Conservation (phyloP, 2,329 filamentous ascomycete species). For the Akanthomyces muscarius region DNA sequence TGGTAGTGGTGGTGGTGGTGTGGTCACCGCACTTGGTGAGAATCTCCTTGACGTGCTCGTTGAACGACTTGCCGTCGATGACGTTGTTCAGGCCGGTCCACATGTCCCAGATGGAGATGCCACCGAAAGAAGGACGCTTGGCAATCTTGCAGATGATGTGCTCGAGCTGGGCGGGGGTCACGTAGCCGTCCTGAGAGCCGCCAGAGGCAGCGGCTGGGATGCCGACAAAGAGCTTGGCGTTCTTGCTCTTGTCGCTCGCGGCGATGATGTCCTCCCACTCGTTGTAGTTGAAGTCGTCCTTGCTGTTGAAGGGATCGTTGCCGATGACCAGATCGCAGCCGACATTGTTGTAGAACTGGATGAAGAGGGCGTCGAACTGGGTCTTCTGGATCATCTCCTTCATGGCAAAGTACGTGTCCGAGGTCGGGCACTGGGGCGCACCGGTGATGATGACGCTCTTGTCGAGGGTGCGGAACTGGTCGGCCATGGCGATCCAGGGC, state of each 20-base stretch:
- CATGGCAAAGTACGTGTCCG: constrained; percentile 28
- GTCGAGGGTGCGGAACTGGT: constrained; percentile 32
- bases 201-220: constrained; percentile 34
- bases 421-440: constrained; percentile 42
- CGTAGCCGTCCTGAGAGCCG: constrained; percentile 29
- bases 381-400: constrained; percentile 37
- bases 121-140: constrained; percentile 38
- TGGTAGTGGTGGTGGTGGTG: constrained; percentile 19
- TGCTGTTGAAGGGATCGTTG: constrained; percentile 28
- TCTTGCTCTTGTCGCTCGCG: constrained; percentile 32
- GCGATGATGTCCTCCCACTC: constrained; percentile 36
- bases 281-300: constrained; percentile 40
- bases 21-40: constrained; percentile 34
- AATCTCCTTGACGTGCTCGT: constrained; percentile 34
- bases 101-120: constrained; percentile 45
- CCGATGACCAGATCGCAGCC: constrained; percentile 33
- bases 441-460: constrained; percentile 36
- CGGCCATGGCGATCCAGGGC: constrained; percentile 37
- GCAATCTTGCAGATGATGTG: constrained; percentile 38
- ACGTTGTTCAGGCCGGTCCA: constrained; percentile 31
- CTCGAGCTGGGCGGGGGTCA: constrained; percentile 31
- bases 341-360: constrained; percentile 49
- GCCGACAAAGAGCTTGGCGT: constrained; percentile 44
- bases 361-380: constrained; percentile 40
- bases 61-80: constrained; percentile 33